Evolutionary conservation across 2,329 filamentous ascomycete species (phyloP), one percentile per base, ranked within the genome.

Genomic region (Fusarium compactum): DNA sequence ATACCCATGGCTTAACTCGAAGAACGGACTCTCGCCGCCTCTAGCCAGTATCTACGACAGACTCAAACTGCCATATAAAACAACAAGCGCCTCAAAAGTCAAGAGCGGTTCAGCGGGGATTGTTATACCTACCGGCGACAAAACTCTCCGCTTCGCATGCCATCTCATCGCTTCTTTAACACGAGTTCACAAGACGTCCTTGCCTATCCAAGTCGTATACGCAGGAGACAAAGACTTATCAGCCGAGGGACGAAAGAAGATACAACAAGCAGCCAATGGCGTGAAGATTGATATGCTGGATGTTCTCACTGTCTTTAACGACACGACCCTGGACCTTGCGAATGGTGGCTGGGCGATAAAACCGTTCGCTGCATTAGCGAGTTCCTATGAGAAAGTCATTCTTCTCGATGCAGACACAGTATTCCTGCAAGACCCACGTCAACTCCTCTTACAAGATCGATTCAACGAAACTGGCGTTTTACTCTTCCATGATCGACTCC

Each of bases 401-500:
- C 66, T 83, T 2, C 67, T 82, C 4, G 82, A 83, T 27, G 77
- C 81, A 27, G 81, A 83, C 44, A 75, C 77, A 1, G 79, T 83
- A 0, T 81, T 83, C 48, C 59, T 83, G 0, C 80, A 82, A 52
- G 58, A 74, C 0, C 82, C 82, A 0, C 73, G 76, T n/a, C 51
- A 65, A 2, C 71, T 84, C 3, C 74, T 82, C 12, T 38, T 69
- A 1, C 77, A 82, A 30, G 63, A 70, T 4, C 62, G 65, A 4
- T 84, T 79, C 58, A 47, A 61, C 16, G 67, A 78, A 1, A 78
- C 74, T 0, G 81, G 82, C 1, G 78, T 74, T 0, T 62, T 81
- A 0, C 75, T 84, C 6, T 83, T 83, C 59, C 82, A 83, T 61
- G 81, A 83, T 57, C 71, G 82, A n/a, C 72, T 82, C 4, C 62